A percentile compares a stretch with the other conserved stretches of the same genome.
Evolutionary conservation across 306 rosid genomes (phyloP).

Genomic region (Arachis stenosperma): DNA sequence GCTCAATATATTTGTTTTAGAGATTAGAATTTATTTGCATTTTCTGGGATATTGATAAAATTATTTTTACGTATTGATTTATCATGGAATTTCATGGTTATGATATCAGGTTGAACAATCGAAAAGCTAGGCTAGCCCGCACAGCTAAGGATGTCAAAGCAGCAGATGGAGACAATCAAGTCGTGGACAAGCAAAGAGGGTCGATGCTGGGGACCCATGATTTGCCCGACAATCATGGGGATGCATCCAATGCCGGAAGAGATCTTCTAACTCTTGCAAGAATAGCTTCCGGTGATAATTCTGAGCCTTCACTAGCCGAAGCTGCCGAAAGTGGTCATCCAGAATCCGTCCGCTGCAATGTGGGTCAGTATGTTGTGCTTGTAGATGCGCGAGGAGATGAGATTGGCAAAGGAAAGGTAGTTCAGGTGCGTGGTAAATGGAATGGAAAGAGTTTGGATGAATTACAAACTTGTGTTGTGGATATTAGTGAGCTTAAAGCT

Average conservation of each 20-base stretch:
- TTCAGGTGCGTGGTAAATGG: constrained; percentile 67
- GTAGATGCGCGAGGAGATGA: constrained; percentile 53
- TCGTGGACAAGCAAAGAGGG: constrained; percentile 63
- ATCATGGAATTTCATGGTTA: constrained; percentile 4
- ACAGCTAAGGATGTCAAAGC: constrained; percentile 61
- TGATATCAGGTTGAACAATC: constrained; percentile 75
- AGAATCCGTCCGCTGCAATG: constrained; percentile 51
- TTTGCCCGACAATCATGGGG: constrained; percentile 59
- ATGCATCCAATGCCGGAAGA: constrained; percentile 48
- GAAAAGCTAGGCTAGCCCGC: constrained; percentile 88
- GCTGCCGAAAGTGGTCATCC: constrained; percentile 39
- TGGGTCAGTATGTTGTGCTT: constrained; percentile 59
- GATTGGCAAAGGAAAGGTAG: constrained; percentile 61
- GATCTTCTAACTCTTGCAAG: constrained; percentile 48
- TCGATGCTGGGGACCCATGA: constrained; percentile 49
- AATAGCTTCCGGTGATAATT: constrained; percentile 38
- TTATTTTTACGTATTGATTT: constrained; percentile 27
- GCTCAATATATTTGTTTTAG: neutral
- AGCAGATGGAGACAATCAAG: constrained; percentile 51
- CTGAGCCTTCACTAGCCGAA: constrained; percentile 48
- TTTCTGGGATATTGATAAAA: neutral
- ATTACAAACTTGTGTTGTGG: constrained; percentile 56
- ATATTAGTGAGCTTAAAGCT: constrained; percentile 61
- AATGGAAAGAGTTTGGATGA: constrained; percentile 61
- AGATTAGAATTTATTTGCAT: neutral